Evolutionary conservation across 345 rosid species (phyloP).

Genomic region (Excoecaria cochinchinensis): DNA sequence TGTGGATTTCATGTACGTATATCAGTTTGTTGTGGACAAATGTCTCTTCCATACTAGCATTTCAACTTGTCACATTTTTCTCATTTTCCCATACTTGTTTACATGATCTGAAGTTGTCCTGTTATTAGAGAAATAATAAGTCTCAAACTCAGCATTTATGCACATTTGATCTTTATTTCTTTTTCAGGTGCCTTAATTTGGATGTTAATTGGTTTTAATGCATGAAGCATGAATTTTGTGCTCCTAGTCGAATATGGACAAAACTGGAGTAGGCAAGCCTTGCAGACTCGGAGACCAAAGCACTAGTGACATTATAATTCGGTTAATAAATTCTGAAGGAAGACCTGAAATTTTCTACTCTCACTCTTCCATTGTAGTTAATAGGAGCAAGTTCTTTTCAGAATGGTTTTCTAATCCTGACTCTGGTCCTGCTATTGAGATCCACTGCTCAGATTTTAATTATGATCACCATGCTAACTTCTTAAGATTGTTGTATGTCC

Average conservation of each 20-base stretch:
- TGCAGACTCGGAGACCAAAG: constrained; percentile 37
- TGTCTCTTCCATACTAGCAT: neutral
- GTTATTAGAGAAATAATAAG: neutral
- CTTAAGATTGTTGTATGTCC: constrained; percentile 41
- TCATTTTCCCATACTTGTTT: neutral
- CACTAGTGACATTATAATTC: constrained; percentile 36
- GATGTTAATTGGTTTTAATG: constrained; percentile 13
- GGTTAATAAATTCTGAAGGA: constrained; percentile 40
- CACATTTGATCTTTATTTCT: constrained; percentile 6
- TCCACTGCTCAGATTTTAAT: constrained; percentile 37
- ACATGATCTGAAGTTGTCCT: constrained; percentile 7
- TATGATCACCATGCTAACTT: constrained; percentile 46
- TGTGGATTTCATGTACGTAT: neutral
- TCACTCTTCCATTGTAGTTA: constrained; percentile 37
- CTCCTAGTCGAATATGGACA: constrained; percentile 36
- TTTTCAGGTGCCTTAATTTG: constrained; percentile 1
- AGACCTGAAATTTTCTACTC: constrained; percentile 42
- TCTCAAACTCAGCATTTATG: neutral
- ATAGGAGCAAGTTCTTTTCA: constrained; percentile 43
- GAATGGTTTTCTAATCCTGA: constrained; percentile 31
- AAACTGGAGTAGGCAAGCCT: constrained; percentile 23
- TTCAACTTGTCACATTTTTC: neutral
- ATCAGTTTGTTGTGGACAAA: neutral
- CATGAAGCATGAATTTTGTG: constrained; percentile 36
- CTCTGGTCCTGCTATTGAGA: constrained; percentile 26